Base-by-base conservation (phyloP, 2,329 filamentous ascomycete species). In the Lithohypha guttulata region DNA sequence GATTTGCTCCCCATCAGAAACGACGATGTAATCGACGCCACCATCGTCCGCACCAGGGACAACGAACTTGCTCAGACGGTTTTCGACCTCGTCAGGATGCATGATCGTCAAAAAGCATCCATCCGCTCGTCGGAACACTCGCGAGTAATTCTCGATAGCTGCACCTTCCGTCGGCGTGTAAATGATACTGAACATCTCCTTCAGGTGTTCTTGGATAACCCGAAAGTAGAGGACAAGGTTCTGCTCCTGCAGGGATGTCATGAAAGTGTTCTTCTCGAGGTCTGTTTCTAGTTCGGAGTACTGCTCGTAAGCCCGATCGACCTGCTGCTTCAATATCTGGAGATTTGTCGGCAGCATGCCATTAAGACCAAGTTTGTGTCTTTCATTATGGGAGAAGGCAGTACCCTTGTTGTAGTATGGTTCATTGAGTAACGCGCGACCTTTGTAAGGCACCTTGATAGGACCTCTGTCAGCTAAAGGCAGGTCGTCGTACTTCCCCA, bases 111-210 rank as follows among this genome's bases (percentile, higher is more conserved):
- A 59, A 48, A 85, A 93, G 51, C 83, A 85, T 0, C 86, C 86
- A 49, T 89, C 81, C 0, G 85, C 83, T 13, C 74, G 68, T 8
- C 86, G 66, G 53, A 93, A 93, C 0, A 91, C 58, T 0, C 78
- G 65, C 0, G 84, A 91, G 55, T 84, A 93, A 47, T 87, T 82
- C 49, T 84, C 75, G 35, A 93, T 93, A 0, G 86, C 86, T 27
- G 93, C 84, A 14, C 46, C 48, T 60, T 93, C 85, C 0, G 86
- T 93, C 0, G 86, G 86, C 0, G 86, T 93, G 55, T 93, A 94
- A 19, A 93, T 83, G n/a, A 93, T 66, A 27, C 79, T 77, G 54
- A 93, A 87, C 82, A 93, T 91, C 55, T 93, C 84, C 47, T 82
- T 78, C 14, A 93, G 62, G 51, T 93, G 79, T 3, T 82, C 75